phyloP scores from a whole-genome alignment of 192 early-diverging fungal genomes.

The Rhizophagus prolifer region DNA sequence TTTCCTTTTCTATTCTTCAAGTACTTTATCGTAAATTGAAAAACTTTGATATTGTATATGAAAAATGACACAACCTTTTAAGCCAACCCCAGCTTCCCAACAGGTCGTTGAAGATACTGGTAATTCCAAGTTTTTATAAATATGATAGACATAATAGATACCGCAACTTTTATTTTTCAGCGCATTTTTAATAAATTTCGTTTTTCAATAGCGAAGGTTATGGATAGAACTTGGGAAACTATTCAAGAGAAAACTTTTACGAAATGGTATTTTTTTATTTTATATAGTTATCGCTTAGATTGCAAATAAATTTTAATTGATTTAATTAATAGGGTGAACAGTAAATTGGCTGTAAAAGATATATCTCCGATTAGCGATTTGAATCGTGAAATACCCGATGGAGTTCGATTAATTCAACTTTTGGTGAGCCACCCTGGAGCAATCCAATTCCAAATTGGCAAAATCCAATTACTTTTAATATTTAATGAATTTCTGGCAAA shows the following conservation, averaged over 20 bases:
- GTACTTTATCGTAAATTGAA: not conserved
- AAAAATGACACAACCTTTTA: constrained; percentile 24
- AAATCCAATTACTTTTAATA: constrained; percentile 15
- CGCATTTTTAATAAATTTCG: not conserved
- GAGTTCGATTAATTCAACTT: constrained; percentile 58
- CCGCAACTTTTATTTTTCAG: not conserved
- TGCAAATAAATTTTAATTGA: not conserved
- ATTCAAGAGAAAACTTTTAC: constrained; percentile 90
- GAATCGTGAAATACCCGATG: constrained; percentile 46
- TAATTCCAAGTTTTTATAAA: constrained; percentile 4
- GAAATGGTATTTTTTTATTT: constrained; percentile 14
- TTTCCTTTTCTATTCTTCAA: not conserved
- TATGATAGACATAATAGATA: not conserved
- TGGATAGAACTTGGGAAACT: constrained; percentile 82
- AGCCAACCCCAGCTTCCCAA: constrained; percentile 41
- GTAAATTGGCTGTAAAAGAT: constrained; percentile 58
- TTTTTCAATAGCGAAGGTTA: constrained; percentile 45
- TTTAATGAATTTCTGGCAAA: too few relatives aligned
- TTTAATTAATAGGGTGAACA: constrained; percentile 68
- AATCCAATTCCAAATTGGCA: constrained; percentile 13
- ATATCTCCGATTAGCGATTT: constrained; percentile 47
- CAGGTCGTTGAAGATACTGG: constrained; percentile 54
- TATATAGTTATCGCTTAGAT: not conserved
- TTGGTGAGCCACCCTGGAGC: constrained; percentile 40
- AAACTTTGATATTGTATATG: not conserved